These are phyloP conservation scores for Myriosclerotinia duriaeana DNA, from an alignment of 2,329 filamentous ascomycete species.

Conservation along the genomic window DNA sequence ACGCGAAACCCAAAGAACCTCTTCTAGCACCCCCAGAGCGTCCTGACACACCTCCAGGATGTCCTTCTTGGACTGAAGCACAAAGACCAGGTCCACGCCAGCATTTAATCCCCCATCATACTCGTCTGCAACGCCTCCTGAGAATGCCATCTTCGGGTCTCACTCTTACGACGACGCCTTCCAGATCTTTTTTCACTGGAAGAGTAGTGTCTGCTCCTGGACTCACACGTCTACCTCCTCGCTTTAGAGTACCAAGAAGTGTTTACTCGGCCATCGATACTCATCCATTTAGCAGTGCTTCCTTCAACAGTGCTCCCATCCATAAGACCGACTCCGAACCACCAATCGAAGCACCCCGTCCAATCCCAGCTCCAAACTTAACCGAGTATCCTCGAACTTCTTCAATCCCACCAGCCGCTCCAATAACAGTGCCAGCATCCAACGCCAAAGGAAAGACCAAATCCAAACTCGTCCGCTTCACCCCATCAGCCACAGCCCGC, in stretches of 20 bases:
- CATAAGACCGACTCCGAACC: slow-evolving; percentile 23
- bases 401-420: neutral
- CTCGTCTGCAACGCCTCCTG: slow-evolving; percentile 33
- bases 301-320: slow-evolving; percentile 27
- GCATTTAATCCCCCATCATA: slow-evolving; percentile 19
- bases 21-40: slow-evolving; percentile 36
- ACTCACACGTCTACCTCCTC: slow-evolving; percentile 18
- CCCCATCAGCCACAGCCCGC: slow-evolving; percentile 20
- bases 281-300: slow-evolving; percentile 37
- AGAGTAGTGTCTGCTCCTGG: slow-evolving; percentile 18
- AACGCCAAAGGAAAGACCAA: slow-evolving; percentile 12
- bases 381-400: slow-evolving; percentile 11
- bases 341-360: slow-evolving; percentile 14
- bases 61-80: slow-evolving; percentile 41
- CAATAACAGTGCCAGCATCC: neutral
- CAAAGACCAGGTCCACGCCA: slow-evolving; percentile 29
- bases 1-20: slow-evolving; percentile 38
- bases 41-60: slow-evolving; percentile 39
- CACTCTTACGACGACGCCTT: slow-evolving; percentile 22
- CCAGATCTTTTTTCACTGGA: slow-evolving; percentile 9
- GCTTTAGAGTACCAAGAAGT: slow-evolving; percentile 39
- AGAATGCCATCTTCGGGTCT: slow-evolving; percentile 27
- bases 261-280: slow-evolving; percentile 36
- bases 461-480: slow-evolving; percentile 19
- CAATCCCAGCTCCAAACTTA: neutral